A percentile compares a stretch with the other conserved stretches of the same genome.
phyloP scores from a whole-genome alignment of 192 early-diverging fungal genomes.

The Irineochytrium annulatum region DNA sequence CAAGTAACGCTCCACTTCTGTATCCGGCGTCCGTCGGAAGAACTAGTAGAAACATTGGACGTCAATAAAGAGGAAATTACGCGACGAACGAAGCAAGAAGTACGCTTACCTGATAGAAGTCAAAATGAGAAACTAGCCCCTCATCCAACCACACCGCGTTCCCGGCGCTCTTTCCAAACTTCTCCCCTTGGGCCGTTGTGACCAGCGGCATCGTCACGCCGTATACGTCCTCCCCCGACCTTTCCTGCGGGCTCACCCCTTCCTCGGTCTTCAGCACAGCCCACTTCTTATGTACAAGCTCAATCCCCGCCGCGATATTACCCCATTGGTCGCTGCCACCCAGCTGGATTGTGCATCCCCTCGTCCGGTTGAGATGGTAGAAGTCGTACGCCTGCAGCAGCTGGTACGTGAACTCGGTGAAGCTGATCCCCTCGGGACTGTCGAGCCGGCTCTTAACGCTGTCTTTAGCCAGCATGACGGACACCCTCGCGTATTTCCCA shows the following conservation, averaged over 20 bases:
- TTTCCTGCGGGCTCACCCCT: constrained; percentile 4
- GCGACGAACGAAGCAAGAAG: not conserved
- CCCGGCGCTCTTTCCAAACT: constrained; percentile 96
- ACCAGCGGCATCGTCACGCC: constrained; percentile 86
- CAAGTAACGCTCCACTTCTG: constrained; percentile 71
- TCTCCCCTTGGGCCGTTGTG: constrained; percentile 83
- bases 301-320: constrained; percentile 90
- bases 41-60: constrained; percentile 50
- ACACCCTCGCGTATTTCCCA: constrained; percentile 76
- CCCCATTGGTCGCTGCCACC: constrained; percentile 99
- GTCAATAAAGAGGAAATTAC: not conserved
- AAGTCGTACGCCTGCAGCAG: constrained; percentile 93
- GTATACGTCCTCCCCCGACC: constrained; percentile 47
- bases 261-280: too few relatives aligned
- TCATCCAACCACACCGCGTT: constrained; percentile 94
- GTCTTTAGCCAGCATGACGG: constrained; percentile 82
- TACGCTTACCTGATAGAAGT: constrained; percentile 83
- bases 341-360: constrained; percentile 67
- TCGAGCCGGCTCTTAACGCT: constrained; percentile 79
- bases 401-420: constrained; percentile 96
- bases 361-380: constrained; percentile 69
- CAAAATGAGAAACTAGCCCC: constrained; percentile 71
- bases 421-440: constrained; percentile 82
- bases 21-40: constrained; percentile 80
- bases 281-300: constrained; percentile 79